Base-by-base conservation (phyloP, 2,329 filamentous ascomycete genomes). In the Mycogone perniciosa region DNA sequence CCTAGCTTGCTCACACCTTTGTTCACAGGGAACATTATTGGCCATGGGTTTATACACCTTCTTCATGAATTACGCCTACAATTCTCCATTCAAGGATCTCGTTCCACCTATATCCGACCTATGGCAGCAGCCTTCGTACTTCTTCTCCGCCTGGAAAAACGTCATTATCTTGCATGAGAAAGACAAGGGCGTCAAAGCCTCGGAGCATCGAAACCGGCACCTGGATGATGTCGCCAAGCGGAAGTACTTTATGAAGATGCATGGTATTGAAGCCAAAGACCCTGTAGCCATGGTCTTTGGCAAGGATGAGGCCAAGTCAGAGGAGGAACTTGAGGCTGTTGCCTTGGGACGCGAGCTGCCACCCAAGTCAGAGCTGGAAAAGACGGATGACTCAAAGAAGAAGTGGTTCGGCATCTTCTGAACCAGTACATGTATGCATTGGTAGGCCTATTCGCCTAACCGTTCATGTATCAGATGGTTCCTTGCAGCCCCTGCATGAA, bases 181-280 rank as follows among this genome's bases (percentile, higher is more conserved):
- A 60, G 85, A 91, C 67, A 80, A 81, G 57, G 85, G 83, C 31
- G 74, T 79, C 56, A 72, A 83, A 63, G 86, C 86, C 30, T 76
- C 79, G 47, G 88, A 91, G 68, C 82, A 83, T 71, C 80, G 91
- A 50, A 80, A 82, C 62, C 79, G 79, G 63, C 84, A 83, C 58
- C 77, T 89, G 50, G 89, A 96, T 59, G 93, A 99, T 71, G 85
- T 93, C 30, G 80, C 85, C 67, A 96, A 96, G 81, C 80, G 92
- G 61, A 81, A 81, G 54, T 84, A 88, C 68, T 99, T 89, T 71
- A 83, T 91, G 62, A 85, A 89, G 69, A 89, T 86, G 54, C 89
- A 96, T 74, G 90, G 89, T 7, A 68, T 95, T 62, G 85, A 90
- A 66, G 73, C 79, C 59, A 75, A 77, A 61, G 72, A 79, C 46